These are phyloP conservation scores for Porodaedalea pini DNA, from an alignment of 1,284 basidiomycete species.

Conservation along the genomic window DNA sequence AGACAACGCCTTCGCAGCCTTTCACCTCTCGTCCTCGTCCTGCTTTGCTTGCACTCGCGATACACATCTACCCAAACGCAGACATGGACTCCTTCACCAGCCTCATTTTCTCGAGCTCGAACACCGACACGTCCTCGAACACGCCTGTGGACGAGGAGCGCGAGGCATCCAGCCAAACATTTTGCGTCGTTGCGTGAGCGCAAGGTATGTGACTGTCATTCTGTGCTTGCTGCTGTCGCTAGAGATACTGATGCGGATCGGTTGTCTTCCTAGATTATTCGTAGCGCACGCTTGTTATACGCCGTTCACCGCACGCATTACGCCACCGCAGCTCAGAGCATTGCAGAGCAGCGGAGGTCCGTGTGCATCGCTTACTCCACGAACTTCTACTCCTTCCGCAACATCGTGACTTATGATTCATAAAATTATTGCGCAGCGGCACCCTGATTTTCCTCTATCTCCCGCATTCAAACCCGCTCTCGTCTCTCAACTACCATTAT, in stretches of 20 bases:
- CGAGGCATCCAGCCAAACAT: not conserved
- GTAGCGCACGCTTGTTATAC: not conserved
- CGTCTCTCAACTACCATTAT: too few species aligned
- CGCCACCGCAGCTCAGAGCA: too few species aligned
- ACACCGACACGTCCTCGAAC: not conserved
- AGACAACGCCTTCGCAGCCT: not conserved
- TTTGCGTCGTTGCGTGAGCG: constrained; percentile 4
- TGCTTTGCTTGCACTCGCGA: not conserved
- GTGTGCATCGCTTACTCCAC: too few species aligned
- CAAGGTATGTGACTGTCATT: not conserved
- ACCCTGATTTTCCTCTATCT: too few species aligned
- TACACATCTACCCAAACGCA: not conserved
- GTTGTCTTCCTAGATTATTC: not conserved
- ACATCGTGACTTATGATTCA: too few species aligned
- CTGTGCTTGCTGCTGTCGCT: not conserved
- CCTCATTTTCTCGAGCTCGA: not conserved
- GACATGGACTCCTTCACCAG: constrained; percentile 11
- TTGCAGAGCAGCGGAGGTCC: too few species aligned
- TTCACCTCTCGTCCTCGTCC: not conserved
- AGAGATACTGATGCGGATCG: not conserved
- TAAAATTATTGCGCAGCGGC: too few species aligned
- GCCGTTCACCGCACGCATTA: too few species aligned
- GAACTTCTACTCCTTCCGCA: too few species aligned
- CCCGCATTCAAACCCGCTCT: too few species aligned
- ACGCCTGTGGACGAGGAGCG: constrained; percentile 4